Evolutionary conservation across 208 protist genomes (phyloP), one percentile per base, ranked within the genome.

Genomic region (Leishmania turanica): DNA sequence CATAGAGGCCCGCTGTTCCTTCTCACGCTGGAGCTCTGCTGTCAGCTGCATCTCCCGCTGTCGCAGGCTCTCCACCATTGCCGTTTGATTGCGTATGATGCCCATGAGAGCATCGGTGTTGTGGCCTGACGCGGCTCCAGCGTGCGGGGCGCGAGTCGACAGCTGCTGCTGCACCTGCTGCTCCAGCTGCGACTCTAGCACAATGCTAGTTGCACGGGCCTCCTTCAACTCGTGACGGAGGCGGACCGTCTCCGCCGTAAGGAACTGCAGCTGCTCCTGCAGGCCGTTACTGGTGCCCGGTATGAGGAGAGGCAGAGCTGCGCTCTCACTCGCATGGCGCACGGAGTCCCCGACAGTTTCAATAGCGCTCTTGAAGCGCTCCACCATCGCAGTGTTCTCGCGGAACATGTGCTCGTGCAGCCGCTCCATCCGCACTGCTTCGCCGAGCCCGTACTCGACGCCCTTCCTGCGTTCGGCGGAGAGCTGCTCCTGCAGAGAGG

Each of bases 361-460:
- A 64, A 98, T 95, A 3, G 92, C 92, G 69, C 87, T 91, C 60
- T 90, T 88, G 72, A 96, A 96, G 34, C 93, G 89, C 65, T 95
- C 92, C 45, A 96, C 88, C 92, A 96, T 95, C 9, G 89, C 87
- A 24, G 83, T 92, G 83, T 98, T 96, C 71, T 98, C 95, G 19
- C 88, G 86, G 73, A 95, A 95, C 87, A 98, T 89, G 27, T 90
- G 85, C 58, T 96, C 93, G 82, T 98, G 95, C 42, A 98, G 74
- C 11, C 82, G 84, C 80, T 98, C 95, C 90, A 98, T 92, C 8
- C 95, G 89, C 71, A 86, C 84, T 24, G 95, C 90, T 84, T 98
- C 95, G 73, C 89, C 89, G 2, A 95, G 78, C 81, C 95, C 89
- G 66, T 91, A 87, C 84, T 95, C 92, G 37, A 90, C 76, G 81